Conservation (phyloP, 345 rosid species). For the Angophora floribunda region DNA sequence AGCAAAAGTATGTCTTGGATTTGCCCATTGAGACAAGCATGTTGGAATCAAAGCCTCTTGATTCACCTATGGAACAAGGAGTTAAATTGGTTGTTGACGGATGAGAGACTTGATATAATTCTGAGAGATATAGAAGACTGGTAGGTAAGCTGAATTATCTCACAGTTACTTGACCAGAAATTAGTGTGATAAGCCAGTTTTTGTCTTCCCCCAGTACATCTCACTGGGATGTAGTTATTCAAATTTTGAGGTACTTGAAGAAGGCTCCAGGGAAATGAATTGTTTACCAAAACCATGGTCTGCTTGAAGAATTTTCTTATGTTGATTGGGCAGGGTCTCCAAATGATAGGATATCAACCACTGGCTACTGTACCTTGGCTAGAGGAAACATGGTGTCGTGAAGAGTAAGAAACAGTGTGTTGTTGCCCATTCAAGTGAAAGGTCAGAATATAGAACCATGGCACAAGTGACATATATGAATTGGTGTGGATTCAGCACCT, state of each 20-base stretch:
- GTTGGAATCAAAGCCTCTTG: neutral
- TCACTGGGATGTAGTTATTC: neutral
- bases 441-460: neutral
- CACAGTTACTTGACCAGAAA: neutral
- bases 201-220: neutral
- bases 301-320: neutral
- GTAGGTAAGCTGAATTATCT: neutral
- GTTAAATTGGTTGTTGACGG: neutral
- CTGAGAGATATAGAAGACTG: neutral
- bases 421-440: neutral
- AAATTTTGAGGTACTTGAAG: neutral
- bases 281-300: neutral
- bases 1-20: neutral
- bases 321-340: neutral
- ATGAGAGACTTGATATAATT: neutral
- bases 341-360: neutral
- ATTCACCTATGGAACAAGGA: neutral
- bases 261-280: neutral
- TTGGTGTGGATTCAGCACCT: neutral
- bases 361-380: neutral
- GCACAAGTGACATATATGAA: neutral
- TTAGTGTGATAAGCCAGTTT: neutral
- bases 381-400: neutral
- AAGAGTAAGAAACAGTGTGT: neutral
- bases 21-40: neutral